Conservation (phyloP, 148 eudicot genomes). For the Silene latifolia region DNA sequence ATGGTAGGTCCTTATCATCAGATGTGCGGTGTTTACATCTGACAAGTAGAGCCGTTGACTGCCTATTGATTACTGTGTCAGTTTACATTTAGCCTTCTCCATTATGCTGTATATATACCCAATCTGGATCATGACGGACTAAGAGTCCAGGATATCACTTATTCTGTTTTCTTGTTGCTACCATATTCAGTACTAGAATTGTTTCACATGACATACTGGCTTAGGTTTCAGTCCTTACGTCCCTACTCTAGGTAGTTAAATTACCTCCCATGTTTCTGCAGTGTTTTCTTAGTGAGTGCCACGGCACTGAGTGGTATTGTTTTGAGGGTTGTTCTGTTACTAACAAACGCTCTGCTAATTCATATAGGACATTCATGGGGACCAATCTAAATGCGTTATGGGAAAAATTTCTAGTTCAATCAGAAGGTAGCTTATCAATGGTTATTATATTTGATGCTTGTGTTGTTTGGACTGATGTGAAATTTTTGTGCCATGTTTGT, state of each 20-base stretch:
- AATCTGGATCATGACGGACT: background rate
- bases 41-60: background rate
- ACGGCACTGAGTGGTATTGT: background rate
- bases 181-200: background rate
- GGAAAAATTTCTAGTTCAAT: conserved; percentile 74
- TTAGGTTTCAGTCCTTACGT: background rate
- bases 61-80: background rate
- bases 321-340: conserved; percentile 2
- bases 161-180: background rate
- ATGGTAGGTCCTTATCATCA: too few relatives aligned
- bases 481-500: background rate
- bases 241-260: background rate
- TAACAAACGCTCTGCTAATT: conserved; percentile 21
- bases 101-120: background rate
- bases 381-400: conserved; percentile 86
- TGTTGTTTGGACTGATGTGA: conserved; percentile 6
- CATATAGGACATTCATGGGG: conserved; percentile 81
- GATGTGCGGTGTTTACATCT: background rate
- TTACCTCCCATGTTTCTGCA: background rate
- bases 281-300: background rate
- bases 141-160: background rate
- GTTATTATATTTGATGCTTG: conserved; percentile 3
- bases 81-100: background rate
- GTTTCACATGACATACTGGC: background rate
- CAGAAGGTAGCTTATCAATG: conserved; percentile 56